Conservation (phyloP, 2,329 filamentous ascomycete species). For the Diaporthe australafricana region DNA sequence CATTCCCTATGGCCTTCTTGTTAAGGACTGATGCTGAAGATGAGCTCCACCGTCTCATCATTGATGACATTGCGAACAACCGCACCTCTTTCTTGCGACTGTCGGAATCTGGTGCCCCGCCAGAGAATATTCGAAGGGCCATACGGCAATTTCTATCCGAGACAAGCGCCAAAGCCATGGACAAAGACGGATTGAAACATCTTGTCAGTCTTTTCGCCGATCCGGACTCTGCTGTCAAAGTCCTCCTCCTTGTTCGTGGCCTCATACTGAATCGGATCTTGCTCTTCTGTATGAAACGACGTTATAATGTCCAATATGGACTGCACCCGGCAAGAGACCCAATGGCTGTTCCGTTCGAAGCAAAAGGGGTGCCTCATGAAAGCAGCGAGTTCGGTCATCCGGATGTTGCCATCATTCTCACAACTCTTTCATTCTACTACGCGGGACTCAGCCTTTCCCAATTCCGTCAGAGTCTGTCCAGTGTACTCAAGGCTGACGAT, state of each 20-base stretch:
- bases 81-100: slow-evolving; percentile 46
- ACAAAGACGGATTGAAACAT: slow-evolving; percentile 39
- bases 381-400: slow-evolving; percentile 77
- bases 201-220: slow-evolving; percentile 47
- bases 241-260: slow-evolving; percentile 70
- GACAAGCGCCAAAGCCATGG: slow-evolving; percentile 37
- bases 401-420: slow-evolving; percentile 73
- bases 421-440: slow-evolving; percentile 76
- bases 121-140: neutral
- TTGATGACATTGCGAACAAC: slow-evolving; percentile 53
- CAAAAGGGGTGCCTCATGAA: slow-evolving; percentile 72
- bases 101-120: slow-evolving; percentile 44
- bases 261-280: slow-evolving; percentile 71
- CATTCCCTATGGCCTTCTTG: slow-evolving; percentile 70
- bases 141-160: slow-evolving; percentile 42
- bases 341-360: slow-evolving; percentile 75
- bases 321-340: slow-evolving; percentile 65
- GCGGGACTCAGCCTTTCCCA: slow-evolving; percentile 63
- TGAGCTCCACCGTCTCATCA: slow-evolving; percentile 53
- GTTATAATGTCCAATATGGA: slow-evolving; percentile 76
- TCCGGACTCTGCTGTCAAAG: slow-evolving; percentile 45
- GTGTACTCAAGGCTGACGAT: slow-evolving; percentile 66
- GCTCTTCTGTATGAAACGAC: slow-evolving; percentile 68
- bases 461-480: slow-evolving; percentile 59
- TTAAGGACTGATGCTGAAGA: slow-evolving; percentile 60